Conservation (phyloP, 2,329 filamentous ascomycete genomes). For the Neofusicoccum sp. region DNA sequence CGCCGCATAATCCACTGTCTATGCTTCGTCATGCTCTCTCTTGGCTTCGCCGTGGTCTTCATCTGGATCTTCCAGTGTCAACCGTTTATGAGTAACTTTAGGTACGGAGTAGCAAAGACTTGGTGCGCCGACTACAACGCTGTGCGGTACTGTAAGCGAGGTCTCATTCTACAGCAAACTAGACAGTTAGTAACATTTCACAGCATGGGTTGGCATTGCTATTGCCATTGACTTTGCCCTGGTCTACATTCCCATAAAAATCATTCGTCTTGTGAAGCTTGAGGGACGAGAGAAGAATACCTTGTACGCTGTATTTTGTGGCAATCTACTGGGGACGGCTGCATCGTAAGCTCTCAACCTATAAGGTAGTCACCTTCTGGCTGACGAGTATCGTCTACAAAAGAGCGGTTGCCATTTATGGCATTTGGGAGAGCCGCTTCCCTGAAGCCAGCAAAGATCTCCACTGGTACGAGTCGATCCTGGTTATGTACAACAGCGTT, state of each 20-base stretch:
- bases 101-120: neutral
- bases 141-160: neutral
- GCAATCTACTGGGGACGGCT: neutral
- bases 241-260: conserved; percentile 5
- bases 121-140: conserved; percentile 1
- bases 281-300: neutral
- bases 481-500: conserved; percentile 16
- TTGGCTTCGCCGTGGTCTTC: neutral
- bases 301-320: neutral
- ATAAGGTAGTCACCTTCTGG: no score
- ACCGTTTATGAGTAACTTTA: conserved; percentile 11
- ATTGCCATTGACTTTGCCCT: conserved; percentile 1
- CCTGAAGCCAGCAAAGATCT: neutral
- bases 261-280: neutral
- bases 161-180: neutral
- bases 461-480: neutral
- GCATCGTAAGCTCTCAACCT: neutral
- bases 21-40: neutral
- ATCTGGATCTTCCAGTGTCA: conserved; percentile 16
- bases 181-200: neutral
- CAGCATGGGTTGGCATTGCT: conserved; percentile 12
- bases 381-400: neutral
- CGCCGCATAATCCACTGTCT: neutral
- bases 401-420: neutral
- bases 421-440: conserved; percentile 5